Conservation (phyloP, 768 basidiomycete genomes). For the Boletus rex-veris region DNA sequence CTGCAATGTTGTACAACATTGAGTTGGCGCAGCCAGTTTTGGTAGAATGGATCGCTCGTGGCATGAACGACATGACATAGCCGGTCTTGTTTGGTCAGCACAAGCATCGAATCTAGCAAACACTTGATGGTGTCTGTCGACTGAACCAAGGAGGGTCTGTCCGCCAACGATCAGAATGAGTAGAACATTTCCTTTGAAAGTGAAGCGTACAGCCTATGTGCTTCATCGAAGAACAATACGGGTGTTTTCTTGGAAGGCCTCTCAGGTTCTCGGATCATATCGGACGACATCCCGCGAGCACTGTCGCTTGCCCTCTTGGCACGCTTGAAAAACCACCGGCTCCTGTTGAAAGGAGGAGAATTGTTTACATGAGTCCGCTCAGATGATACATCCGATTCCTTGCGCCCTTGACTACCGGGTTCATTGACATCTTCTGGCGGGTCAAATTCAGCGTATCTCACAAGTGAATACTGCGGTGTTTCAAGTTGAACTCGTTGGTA, state of each 20-base stretch:
- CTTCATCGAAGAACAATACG: conserved; percentile 82
- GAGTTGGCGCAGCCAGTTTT: conserved; percentile 76
- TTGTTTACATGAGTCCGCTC: conserved; percentile 42
- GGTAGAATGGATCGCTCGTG: conserved; percentile 82
- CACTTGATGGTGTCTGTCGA: conserved; percentile 81
- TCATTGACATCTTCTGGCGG: conserved; percentile 34
- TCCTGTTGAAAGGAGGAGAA: conserved; percentile 27
- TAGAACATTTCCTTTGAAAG: neutral
- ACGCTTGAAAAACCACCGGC: conserved; percentile 29
- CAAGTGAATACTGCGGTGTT: conserved; percentile 52
- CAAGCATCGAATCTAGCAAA: conserved; percentile 80
- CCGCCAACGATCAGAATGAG: neutral
- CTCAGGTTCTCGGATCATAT: conserved; percentile 29
- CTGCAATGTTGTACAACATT: conserved; percentile 84
- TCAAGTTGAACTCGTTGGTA: neutral
- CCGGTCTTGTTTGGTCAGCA: conserved; percentile 84
- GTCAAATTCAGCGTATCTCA: conserved; percentile 71
- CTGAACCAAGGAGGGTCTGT: conserved; percentile 69
- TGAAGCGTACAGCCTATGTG: conserved; percentile 66
- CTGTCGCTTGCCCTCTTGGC: conserved; percentile 24
- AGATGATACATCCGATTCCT: conserved; percentile 35
- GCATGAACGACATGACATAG: conserved; percentile 80
- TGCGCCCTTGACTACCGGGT: conserved; percentile 20
- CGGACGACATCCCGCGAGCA: conserved; percentile 33
- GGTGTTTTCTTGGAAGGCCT: conserved; percentile 63